Evolutionary conservation across 23 red algal species (phyloP).

Genomic region (Gracilaria domingensis): DNA sequence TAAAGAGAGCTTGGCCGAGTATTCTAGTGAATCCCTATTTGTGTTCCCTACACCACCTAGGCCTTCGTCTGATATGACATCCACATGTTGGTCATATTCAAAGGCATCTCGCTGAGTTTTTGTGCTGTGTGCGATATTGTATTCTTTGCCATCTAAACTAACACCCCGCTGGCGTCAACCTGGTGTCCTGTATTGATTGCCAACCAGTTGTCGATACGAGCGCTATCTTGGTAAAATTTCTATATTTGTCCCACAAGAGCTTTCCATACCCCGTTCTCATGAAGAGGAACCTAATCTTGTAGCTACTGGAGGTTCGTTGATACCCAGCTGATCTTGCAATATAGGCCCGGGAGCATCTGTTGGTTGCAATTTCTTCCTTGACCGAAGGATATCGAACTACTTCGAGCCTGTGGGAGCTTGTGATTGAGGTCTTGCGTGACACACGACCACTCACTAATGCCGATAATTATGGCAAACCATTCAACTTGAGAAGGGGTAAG

Average conservation of each 20-base stretch:
- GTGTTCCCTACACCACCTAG: neutral
- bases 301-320: slow-evolving; percentile 5
- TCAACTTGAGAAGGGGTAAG: slow-evolving; percentile 37
- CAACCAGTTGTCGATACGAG: slow-evolving; percentile 70
- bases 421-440: neutral
- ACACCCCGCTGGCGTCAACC: neutral
- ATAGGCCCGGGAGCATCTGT: slow-evolving; percentile 42
- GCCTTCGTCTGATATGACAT: neutral
- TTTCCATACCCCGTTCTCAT: slow-evolving; percentile 28
- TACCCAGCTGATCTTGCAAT: slow-evolving; percentile 56
- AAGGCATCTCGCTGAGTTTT: neutral
- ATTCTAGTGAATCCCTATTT: neutral
- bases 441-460: slow-evolving; percentile 48
- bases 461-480: slow-evolving; percentile 63
- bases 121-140: neutral
- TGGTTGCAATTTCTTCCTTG: slow-evolving; percentile 4
- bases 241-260: slow-evolving; percentile 52
- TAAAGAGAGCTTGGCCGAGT: neutral
- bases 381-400: neutral
- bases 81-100: neutral
- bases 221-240: slow-evolving; percentile 50
- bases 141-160: neutral
- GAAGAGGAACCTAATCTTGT: slow-evolving; percentile 47
- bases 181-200: slow-evolving; percentile 36
- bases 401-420: neutral